phyloP scores from a whole-genome alignment of 2,329 filamentous ascomycete genomes.

The Xylaria sp. region DNA sequence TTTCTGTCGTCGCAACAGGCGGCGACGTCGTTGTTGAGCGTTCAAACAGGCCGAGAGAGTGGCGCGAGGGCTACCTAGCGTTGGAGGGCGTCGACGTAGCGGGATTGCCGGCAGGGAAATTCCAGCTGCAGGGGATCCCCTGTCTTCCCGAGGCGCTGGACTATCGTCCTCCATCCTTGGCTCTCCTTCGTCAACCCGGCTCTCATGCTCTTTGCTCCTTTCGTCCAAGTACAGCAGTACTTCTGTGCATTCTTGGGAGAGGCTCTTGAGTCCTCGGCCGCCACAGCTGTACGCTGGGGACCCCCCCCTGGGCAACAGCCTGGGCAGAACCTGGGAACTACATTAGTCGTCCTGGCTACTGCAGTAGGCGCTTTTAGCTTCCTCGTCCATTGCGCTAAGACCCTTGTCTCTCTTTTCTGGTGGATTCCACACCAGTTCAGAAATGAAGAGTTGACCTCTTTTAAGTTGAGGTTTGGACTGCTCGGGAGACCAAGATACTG shows the following conservation, averaged over 20 bases:
- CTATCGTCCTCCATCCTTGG: constrained; percentile 20
- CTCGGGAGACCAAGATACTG: constrained; percentile 5
- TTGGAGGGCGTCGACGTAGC: constrained; percentile 23
- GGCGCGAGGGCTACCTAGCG: constrained; percentile 3
- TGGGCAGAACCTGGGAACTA: too few relatives aligned
- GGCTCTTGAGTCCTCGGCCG: constrained; percentile 19
- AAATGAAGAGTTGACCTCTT: constrained; percentile 22
- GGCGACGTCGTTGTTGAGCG: constrained; percentile 9
- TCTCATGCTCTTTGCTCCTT: constrained; percentile 7
- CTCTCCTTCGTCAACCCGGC: constrained; percentile 16
- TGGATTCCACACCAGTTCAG: constrained; percentile 32
- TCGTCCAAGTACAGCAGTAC: constrained; percentile 18
- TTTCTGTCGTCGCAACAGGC: constrained; percentile 17
- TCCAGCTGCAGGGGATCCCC: constrained; percentile 38
- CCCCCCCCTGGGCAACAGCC: too few relatives aligned
- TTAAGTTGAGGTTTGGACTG: constrained; percentile 8
- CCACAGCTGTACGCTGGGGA: constrained; percentile 9
- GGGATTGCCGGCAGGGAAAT: constrained; percentile 38
- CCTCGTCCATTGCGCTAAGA: constrained; percentile 24
- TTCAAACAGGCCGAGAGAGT: constrained; percentile 8
- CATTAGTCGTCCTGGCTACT: constrained; percentile 26
- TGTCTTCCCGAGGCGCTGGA: constrained; percentile 31
- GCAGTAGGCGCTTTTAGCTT: constrained; percentile 29
- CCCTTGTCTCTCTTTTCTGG: constrained; percentile 26
- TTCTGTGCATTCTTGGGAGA: constrained; percentile 20